Conservation (phyloP, 148 eudicot species). For the Camellia granthamiana region DNA sequence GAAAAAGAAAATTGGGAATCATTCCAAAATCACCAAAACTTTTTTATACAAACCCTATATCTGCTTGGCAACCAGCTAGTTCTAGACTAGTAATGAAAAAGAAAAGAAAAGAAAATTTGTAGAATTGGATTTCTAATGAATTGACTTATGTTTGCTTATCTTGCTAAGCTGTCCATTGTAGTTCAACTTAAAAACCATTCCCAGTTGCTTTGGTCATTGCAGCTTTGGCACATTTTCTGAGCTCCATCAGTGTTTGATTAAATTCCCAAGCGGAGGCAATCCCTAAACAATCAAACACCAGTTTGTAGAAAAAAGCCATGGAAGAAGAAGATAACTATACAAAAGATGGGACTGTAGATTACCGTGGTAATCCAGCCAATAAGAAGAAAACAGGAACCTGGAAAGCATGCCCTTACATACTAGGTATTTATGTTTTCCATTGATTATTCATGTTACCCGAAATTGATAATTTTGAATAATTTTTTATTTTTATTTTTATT, state of each 20-base stretch:
- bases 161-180: background rate
- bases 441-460: background rate
- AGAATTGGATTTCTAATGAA: background rate
- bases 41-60: background rate
- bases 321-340: conserved; percentile 39
- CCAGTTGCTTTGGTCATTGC: background rate
- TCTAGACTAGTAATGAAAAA: no score
- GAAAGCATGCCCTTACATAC: conserved; percentile 52
- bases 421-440: conserved; percentile 21
- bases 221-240: conserved; percentile 1
- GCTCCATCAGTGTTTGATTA: background rate
- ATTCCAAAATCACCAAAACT: background rate
- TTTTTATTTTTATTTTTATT: background rate
- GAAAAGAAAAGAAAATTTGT: background rate
- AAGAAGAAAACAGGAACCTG: conserved; percentile 45
- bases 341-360: conserved; percentile 50
- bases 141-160: background rate
- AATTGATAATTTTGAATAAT: background rate
- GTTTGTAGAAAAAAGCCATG: background rate
- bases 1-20: background rate
- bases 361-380: conserved; percentile 38
- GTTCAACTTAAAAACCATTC: background rate
- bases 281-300: background rate
- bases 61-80: background rate
- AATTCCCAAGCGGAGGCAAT: background rate